Conservation (phyloP, 176 grass and related monocot species). For the Carex cristatella region DNA sequence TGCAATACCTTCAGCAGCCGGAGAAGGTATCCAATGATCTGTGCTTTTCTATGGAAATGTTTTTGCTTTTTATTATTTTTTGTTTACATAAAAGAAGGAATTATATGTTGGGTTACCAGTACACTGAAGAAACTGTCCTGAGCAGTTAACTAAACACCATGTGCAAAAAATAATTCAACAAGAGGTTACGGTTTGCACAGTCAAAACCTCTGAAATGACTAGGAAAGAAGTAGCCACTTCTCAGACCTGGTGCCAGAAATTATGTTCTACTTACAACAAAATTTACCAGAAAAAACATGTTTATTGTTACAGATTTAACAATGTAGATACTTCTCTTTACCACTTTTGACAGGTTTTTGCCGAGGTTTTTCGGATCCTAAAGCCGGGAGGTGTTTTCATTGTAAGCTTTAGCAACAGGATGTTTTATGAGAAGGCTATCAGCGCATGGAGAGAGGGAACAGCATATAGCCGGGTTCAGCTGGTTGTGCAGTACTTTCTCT, state of each 20-base stretch:
- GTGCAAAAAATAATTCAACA: not conserved
- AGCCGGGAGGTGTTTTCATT: conserved; percentile 76
- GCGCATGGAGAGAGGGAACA: conserved; percentile 75
- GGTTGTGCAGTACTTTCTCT: conserved; percentile 79
- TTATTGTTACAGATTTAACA: not conserved
- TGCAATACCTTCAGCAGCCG: conserved; percentile 75
- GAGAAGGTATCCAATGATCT: conserved; percentile 41
- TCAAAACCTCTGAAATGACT: not conserved
- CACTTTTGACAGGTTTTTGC: conserved; percentile 49
- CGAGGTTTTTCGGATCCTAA: conserved; percentile 82
- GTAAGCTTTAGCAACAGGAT: conserved; percentile 88
- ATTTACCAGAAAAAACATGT: not conserved
- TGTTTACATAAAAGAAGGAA: not conserved
- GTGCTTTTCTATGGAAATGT: not conserved
- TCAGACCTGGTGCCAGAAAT: not conserved
- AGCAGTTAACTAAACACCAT: not conserved
- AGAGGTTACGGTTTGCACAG: not conserved
- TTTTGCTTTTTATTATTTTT: not conserved
- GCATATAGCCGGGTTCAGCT: conserved; percentile 78
- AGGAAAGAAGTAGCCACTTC: not conserved
- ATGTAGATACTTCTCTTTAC: not conserved
- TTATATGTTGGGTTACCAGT: not conserved
- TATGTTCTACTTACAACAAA: not conserved
- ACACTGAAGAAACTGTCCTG: not conserved
- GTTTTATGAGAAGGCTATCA: conserved; percentile 89